Evolutionary conservation across 345 rosid species (phyloP).

Genomic region (Tarenaya hassleriana): DNA sequence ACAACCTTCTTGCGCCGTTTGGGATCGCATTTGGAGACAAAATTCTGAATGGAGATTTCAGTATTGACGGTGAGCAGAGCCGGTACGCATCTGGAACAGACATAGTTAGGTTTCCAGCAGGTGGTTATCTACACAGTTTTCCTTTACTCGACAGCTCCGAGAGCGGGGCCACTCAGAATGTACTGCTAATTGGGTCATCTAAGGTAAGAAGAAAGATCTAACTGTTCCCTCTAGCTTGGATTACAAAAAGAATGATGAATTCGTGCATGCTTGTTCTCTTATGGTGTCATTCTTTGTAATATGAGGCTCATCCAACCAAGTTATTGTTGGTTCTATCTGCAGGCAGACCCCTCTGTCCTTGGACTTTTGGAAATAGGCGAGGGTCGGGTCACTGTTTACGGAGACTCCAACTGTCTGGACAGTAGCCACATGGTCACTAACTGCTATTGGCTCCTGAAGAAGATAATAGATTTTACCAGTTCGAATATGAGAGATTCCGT

Average conservation of each 20-base stretch:
- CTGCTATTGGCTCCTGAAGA: slow-evolving; percentile 87
- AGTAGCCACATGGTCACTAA: slow-evolving; percentile 98
- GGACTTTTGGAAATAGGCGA: slow-evolving; percentile 69
- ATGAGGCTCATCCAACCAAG: background rate
- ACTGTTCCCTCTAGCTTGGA: background rate
- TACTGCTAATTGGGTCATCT: slow-evolving; percentile 48
- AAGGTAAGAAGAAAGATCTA: slow-evolving; percentile 37
- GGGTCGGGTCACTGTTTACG: slow-evolving; percentile 85
- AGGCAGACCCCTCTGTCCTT: slow-evolving; percentile 88
- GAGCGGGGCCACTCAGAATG: slow-evolving; percentile 90
- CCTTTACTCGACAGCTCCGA: slow-evolving; percentile 92
- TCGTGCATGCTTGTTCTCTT: slow-evolving; percentile 5
- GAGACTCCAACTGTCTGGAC: slow-evolving; percentile 95
- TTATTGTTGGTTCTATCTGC: slow-evolving; percentile 23
- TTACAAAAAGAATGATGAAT: too few species aligned
- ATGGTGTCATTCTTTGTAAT: background rate
- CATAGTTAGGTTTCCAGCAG: slow-evolving; percentile 83
- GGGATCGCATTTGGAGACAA: slow-evolving; percentile 98
- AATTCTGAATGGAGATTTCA: slow-evolving; percentile 88
- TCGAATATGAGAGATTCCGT: slow-evolving; percentile 60
- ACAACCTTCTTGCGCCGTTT: slow-evolving; percentile 89
- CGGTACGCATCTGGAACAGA: slow-evolving; percentile 98
- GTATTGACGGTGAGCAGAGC: slow-evolving; percentile 88
- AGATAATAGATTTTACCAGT: slow-evolving; percentile 76
- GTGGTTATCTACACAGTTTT: slow-evolving; percentile 80